A percentile compares a stretch with the other conserved stretches of the same genome.
These are phyloP conservation scores for Boeremia lycopersici DNA, from an alignment of 2,329 filamentous ascomycete genomes.

Conservation along the genomic window DNA sequence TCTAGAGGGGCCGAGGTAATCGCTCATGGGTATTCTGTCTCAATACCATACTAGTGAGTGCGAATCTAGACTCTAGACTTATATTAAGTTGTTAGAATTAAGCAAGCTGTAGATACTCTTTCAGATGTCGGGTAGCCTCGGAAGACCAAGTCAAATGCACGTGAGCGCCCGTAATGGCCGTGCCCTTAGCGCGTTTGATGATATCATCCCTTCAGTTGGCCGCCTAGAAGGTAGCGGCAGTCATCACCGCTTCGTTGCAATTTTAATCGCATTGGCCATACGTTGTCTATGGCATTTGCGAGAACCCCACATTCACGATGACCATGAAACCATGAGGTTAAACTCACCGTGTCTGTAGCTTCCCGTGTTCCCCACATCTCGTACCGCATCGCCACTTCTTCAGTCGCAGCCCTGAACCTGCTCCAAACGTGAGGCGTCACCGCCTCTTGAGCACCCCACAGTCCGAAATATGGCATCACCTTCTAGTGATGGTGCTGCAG, in stretches of 20 bases:
- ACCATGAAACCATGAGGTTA: neutral
- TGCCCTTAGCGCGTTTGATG: slow-evolving; percentile 26
- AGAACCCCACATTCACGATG: neutral
- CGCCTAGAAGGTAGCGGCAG: slow-evolving; percentile 5
- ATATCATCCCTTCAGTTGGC: slow-evolving; percentile 25
- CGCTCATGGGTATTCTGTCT: too few relatives aligned
- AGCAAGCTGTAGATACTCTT: neutral
- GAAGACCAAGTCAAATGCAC: neutral
- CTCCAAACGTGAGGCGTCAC: neutral
- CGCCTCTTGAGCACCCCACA: neutral
- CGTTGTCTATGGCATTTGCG: neutral
- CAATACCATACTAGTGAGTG: too few relatives aligned
- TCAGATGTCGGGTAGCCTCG: too few relatives aligned
- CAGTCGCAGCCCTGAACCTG: neutral
- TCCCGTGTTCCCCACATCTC: neutral
- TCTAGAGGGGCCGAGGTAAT: too few relatives aligned
- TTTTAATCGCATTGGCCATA: neutral
- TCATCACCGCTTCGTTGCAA: slow-evolving; percentile 3
- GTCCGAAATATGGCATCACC: slow-evolving; percentile 19
- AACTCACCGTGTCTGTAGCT: neutral
- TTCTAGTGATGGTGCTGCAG: slow-evolving; percentile 11
- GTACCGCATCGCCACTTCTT: neutral
- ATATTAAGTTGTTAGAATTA: neutral
- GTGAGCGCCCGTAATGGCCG: slow-evolving; percentile 21
- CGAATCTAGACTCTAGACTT: neutral